A percentile compares a stretch with the other conserved stretches of the same genome.
Conservation (phyloP, 2,329 filamentous ascomycete genomes). For the Aureobasidium mangrovei region DNA sequence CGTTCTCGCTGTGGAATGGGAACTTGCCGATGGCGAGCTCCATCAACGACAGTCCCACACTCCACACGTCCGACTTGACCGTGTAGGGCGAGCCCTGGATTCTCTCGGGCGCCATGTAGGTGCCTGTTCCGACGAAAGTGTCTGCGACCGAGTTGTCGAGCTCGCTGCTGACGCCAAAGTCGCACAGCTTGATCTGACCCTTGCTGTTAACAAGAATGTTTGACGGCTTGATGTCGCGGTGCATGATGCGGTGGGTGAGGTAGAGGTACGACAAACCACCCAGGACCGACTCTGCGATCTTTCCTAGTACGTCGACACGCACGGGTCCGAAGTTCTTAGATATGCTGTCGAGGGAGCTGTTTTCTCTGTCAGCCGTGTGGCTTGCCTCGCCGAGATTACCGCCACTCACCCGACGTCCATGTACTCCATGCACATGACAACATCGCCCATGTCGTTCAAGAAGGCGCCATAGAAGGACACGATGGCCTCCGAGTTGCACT, state of each 20-base stretch:
- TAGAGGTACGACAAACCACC: conserved; percentile 93
- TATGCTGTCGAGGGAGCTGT: conserved; percentile 81
- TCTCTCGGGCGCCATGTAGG: conserved; percentile 97
- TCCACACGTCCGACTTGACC: conserved; percentile 98
- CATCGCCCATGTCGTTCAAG: conserved; percentile 90
- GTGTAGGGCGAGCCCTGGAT: conserved; percentile 97
- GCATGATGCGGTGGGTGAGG: conserved; percentile 94
- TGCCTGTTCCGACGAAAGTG: conserved; percentile 96
- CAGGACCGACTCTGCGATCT: conserved; percentile 92
- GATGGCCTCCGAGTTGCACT: conserved; percentile 93
- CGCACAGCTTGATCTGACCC: conserved; percentile 92
- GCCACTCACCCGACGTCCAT: conserved; percentile 89
- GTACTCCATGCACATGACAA: conserved; percentile 99
- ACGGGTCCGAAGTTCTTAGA: conserved; percentile 92
- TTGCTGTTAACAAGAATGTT: conserved; percentile 94
- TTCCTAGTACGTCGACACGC: conserved; percentile 90
- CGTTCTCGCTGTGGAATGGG: conserved; percentile 75
- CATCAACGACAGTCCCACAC: conserved; percentile 91
- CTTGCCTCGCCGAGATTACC: neutral
- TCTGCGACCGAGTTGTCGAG: conserved; percentile 96
- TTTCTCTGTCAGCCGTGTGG: neutral
- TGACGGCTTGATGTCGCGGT: conserved; percentile 96
- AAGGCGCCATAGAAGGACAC: conserved; percentile 98
- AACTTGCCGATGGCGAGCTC: conserved; percentile 96
- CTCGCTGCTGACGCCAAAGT: conserved; percentile 98